These are phyloP conservation scores for Aureobasidium sp. DNA, from an alignment of 2,329 filamentous ascomycete species.

Conservation along the genomic window DNA sequence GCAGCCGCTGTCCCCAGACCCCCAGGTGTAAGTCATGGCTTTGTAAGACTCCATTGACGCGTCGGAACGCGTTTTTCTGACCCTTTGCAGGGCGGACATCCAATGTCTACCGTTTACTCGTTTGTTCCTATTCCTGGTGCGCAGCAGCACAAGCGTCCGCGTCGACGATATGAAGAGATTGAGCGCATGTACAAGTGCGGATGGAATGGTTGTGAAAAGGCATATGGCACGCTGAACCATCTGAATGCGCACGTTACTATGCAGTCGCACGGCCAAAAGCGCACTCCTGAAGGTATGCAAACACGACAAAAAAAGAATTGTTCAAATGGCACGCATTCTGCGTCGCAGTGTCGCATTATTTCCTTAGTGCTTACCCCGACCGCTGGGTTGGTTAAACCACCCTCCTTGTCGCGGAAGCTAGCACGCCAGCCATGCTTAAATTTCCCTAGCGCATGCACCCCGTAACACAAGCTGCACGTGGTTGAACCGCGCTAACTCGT, in stretches of 20 bases:
- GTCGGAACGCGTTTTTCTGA: conserved; percentile 13
- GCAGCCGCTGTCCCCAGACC: conserved; percentile 54
- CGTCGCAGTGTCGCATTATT: conserved; percentile 13
- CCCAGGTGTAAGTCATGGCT: conserved; percentile 49
- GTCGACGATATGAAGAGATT: conserved; percentile 93
- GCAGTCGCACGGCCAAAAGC: conserved; percentile 92
- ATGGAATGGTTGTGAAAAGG: conserved; percentile 97
- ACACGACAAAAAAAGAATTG: neutral
- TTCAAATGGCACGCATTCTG: neutral
- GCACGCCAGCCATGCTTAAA: conserved; percentile 23
- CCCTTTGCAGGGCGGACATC: conserved; percentile 40
- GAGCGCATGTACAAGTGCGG: conserved; percentile 99
- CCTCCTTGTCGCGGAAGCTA: conserved; percentile 26
- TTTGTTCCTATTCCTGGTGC: conserved; percentile 96
- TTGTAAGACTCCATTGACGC: conserved; percentile 5
- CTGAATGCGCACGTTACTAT: conserved; percentile 97
- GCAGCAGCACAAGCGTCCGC: conserved; percentile 92
- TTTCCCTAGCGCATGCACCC: conserved; percentile 27
- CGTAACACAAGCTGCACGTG: conserved; percentile 19
- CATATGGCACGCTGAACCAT: conserved; percentile 95
- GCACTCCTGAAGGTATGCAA: conserved; percentile 87
- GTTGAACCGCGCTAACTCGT: conserved; percentile 30
- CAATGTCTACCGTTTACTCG: conserved; percentile 77
- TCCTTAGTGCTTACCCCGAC: conserved; percentile 20
- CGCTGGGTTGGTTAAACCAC: conserved; percentile 21